Evolutionary conservation across 257 asterid genomes (phyloP).

Genomic region (Rubia yunnanensis): DNA sequence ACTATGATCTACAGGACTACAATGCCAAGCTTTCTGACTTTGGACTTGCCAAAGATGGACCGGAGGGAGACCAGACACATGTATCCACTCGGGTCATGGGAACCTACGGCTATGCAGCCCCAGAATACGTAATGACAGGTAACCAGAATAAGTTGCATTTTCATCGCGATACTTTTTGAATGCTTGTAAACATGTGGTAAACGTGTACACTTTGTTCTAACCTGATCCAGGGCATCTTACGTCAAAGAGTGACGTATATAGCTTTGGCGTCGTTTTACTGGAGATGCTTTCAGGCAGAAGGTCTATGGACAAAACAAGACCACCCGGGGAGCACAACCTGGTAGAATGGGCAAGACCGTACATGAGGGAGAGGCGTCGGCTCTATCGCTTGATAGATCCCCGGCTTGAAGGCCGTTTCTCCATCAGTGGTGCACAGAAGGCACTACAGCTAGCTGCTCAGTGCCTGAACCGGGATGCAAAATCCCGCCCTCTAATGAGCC

Average conservation of each 20-base stretch:
- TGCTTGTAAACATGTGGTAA: neutral
- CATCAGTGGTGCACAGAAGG: conserved; percentile 83
- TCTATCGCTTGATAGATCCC: conserved; percentile 78
- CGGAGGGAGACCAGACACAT: conserved; percentile 92
- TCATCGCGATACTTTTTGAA: neutral
- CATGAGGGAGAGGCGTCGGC: conserved; percentile 57
- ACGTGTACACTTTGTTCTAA: neutral
- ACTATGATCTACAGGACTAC: conserved; percentile 49
- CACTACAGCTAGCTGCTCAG: conserved; percentile 77
- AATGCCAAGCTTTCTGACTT: conserved; percentile 95
- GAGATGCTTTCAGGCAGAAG: conserved; percentile 87
- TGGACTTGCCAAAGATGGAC: conserved; percentile 98
- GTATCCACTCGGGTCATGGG: conserved; percentile 99
- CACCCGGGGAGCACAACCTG: conserved; percentile 83
- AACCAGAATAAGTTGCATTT: neutral
- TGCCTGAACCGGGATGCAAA: conserved; percentile 85
- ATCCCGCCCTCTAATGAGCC: conserved; percentile 81
- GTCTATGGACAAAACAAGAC: conserved; percentile 90
- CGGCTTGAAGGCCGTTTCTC: conserved; percentile 91
- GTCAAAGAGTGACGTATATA: conserved; percentile 89
- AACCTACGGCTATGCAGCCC: conserved; percentile 97
- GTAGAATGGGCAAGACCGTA: conserved; percentile 97
- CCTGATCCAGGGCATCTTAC: conserved; percentile 76
- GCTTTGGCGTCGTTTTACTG: conserved; percentile 90
- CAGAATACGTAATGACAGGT: conserved; percentile 99